Evolutionary conservation across 495 filamentous ascomycete species (phyloP).

Genomic region (Durotheca rogersii): DNA sequence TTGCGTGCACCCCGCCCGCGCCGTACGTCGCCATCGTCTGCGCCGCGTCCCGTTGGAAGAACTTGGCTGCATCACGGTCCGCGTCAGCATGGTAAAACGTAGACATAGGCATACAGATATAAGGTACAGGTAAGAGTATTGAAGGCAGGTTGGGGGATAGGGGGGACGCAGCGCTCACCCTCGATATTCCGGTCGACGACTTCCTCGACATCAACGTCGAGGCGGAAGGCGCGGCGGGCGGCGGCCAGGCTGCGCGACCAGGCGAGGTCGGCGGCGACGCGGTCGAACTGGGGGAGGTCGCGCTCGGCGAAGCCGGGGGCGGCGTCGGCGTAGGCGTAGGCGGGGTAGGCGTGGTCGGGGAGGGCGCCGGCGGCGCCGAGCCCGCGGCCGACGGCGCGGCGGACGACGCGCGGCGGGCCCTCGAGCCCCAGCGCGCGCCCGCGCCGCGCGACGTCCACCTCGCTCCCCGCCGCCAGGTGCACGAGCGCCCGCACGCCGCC

Average conservation of each 20-base stretch:
- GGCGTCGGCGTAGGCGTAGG: conserved; percentile 46
- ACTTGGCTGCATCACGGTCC: conserved; percentile 52
- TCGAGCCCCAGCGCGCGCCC: conserved; percentile 44
- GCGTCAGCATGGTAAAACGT: no score
- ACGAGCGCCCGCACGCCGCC: conserved; percentile 45
- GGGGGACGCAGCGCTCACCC: no score
- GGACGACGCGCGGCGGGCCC: conserved; percentile 46
- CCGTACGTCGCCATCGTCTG: conserved; percentile 58
- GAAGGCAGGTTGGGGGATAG: background rate
- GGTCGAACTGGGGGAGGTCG: conserved; percentile 53
- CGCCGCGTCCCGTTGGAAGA: conserved; percentile 45
- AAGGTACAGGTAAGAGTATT: background rate
- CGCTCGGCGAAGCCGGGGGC: conserved; percentile 53
- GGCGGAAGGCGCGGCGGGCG: conserved; percentile 56
- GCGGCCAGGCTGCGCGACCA: conserved; percentile 50
- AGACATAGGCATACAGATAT: background rate
- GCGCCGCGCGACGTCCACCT: conserved; percentile 49
- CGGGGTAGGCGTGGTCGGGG: conserved; percentile 45
- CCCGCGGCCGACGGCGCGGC: conserved; percentile 43
- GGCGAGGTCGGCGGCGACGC: conserved; percentile 47
- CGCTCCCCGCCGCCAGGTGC: conserved; percentile 46
- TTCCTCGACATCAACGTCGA: conserved; percentile 59
- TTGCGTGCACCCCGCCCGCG: conserved; percentile 52
- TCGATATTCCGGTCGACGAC: conserved; percentile 62
- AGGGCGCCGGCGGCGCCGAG: conserved; percentile 49